Conservation (phyloP, 2,329 filamentous ascomycete species). For the Spiromastix sp. region DNA sequence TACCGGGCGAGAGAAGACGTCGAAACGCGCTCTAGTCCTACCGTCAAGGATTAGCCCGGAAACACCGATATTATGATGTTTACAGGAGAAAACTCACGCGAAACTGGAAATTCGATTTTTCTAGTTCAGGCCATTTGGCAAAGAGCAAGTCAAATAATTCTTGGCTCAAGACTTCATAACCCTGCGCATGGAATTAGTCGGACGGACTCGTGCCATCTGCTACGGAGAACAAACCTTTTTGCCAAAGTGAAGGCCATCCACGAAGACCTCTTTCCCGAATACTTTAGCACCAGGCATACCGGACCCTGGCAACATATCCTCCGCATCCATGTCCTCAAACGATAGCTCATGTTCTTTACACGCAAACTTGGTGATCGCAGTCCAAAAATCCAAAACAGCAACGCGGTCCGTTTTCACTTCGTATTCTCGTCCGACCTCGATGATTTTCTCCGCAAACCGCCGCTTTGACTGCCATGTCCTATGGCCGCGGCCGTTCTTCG, state of each 20-base stretch:
- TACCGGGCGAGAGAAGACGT: no score
- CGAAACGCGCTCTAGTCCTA: no score
- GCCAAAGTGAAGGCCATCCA: conserved; percentile 28
- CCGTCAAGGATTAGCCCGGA: no score
- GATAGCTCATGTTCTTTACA: conserved; percentile 7
- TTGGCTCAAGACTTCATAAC: conserved; percentile 11
- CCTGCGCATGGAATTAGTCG: conserved; percentile 5
- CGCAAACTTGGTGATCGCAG: conserved; percentile 16
- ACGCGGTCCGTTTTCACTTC: conserved; percentile 22
- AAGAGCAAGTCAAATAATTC: conserved; percentile 10
- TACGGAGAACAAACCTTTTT: conserved; percentile 8
- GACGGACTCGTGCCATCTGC: background rate
- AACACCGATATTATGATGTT: background rate
- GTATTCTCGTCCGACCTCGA: conserved; percentile 26
- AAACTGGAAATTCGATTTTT: conserved; percentile 10
- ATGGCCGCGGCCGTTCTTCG: conserved; percentile 14
- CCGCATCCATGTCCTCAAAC: conserved; percentile 16
- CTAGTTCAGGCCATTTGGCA: conserved; percentile 13
- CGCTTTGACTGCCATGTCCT: conserved; percentile 29
- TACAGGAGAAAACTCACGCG: conserved; percentile 2
- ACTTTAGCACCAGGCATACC: conserved; percentile 20
- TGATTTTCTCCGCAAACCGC: conserved; percentile 26
- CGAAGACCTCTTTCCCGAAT: conserved; percentile 27
- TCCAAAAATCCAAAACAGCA: conserved; percentile 26
- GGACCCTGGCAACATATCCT: conserved; percentile 24